These are phyloP conservation scores for Blastobotrys malaysiensis DNA, from an alignment of 1,139 yeast species.

Conservation along the genomic window DNA sequence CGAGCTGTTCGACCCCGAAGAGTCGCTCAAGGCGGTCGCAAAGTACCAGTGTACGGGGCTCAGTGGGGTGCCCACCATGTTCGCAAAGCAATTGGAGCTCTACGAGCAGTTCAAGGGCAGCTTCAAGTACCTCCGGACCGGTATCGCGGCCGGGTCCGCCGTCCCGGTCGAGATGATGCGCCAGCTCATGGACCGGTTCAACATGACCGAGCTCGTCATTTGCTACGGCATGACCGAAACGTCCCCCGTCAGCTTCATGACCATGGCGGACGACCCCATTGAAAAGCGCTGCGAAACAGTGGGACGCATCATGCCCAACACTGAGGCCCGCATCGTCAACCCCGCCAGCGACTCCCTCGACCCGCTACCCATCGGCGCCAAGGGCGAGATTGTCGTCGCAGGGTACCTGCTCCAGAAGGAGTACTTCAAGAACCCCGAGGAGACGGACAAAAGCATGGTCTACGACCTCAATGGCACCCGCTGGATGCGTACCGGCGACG, in stretches of 20 bases:
- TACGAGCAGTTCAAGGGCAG: constrained; percentile 25
- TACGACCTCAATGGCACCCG: constrained; percentile 21
- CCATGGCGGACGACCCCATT: constrained; percentile 26
- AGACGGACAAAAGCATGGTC: constrained; percentile 29
- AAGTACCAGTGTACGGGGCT: constrained; percentile 29
- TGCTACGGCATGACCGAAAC: constrained; percentile 37
- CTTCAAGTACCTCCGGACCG: constrained; percentile 26
- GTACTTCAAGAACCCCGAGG: constrained; percentile 27
- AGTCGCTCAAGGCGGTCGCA: constrained; percentile 25
- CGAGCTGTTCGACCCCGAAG: constrained; percentile 29
- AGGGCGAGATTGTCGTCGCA: constrained; percentile 31
- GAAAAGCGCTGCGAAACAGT: constrained; percentile 27
- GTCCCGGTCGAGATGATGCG: constrained; percentile 32
- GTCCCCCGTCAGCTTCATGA: constrained; percentile 33
- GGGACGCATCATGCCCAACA: constrained; percentile 31
- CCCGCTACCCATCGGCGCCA: constrained; percentile 25
- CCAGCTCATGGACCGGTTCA: constrained; percentile 20
- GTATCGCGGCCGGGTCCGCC: constrained; percentile 33
- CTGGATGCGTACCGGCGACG: constrained; percentile 37
- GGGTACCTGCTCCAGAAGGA: constrained; percentile 30
- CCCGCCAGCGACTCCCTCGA: constrained; percentile 19
- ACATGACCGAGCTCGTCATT: constrained; percentile 28
- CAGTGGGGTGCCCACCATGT: constrained; percentile 35
- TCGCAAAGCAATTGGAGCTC: constrained; percentile 30
- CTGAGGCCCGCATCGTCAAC: constrained; percentile 27